Evolutionary conservation across 208 protist species (phyloP), one percentile per base, ranked within the genome.

Genomic region (Balamuthia mandrillaris): DNA sequence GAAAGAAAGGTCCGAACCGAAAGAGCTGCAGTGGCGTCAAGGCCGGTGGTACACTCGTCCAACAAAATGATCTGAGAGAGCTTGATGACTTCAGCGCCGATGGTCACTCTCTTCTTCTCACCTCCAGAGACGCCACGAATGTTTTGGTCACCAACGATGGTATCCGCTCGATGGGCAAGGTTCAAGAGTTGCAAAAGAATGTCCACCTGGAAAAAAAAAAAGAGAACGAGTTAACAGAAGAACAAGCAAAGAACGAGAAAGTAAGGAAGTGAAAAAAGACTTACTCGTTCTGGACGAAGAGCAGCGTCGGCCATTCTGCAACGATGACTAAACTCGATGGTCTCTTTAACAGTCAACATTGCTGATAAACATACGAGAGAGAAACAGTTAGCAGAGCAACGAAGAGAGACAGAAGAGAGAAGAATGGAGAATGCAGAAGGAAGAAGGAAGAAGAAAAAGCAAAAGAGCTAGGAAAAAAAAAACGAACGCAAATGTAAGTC

Each of bases 21-120:
- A 45, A 61, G 75, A 10, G 89, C 88, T 1, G 90, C 81, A 7
- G 66, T 70, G 2, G 70, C 49, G 54, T 97, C 94, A 6, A 97
- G 90, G 14, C 95, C 94, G 21, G 93, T 96, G 21, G 91, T 94
- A 18, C 90, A 91, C 87, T 94, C 91, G 79, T 94, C 91, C 35
- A 92, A 54, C 29, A 92, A 68, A 9, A 93, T 60, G 14, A 93
- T 4, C 16, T 44, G 35, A n/a, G 90, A 5, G 35, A 86, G 47
- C 49, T 75, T 84, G 7, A 95, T 29, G 2, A 94, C 42, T 49
- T 95, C 92, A 3, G 89, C 54, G 18, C 79, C 92, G 47, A 95
- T 88, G 3, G 90, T 88, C 39, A 93, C 78, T n/a, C 92, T 39
- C 44, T 95, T 93, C 27, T 84, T 91, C 72, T 94, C 91, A 37